Conservation (phyloP, 257 asterid genomes). For the Leonotis leonurus region DNA sequence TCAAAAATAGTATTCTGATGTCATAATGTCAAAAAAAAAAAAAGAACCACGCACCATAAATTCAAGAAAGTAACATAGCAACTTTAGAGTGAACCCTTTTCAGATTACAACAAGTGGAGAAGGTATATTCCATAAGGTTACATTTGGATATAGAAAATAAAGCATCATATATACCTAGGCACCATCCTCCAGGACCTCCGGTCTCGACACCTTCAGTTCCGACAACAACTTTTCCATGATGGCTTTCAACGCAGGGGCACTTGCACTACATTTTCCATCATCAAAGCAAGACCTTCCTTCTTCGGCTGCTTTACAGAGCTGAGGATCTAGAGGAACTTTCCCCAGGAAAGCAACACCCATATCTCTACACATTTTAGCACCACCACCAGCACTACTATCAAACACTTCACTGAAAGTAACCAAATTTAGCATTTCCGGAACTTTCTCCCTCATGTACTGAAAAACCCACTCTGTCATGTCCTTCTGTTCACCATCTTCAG, state of each 20-base stretch:
- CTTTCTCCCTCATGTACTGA: constrained; percentile 49
- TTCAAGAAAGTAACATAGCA: no score
- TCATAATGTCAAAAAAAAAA: no score
- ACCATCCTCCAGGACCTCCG: not conserved
- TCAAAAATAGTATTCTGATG: no score
- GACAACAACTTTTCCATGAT: constrained; percentile 52
- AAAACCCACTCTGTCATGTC: constrained; percentile 60
- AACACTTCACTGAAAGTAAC: constrained; percentile 64
- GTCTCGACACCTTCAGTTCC: constrained; percentile 29
- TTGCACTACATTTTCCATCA: constrained; percentile 41
- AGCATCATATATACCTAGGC: not conserved
- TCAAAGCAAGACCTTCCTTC: constrained; percentile 85
- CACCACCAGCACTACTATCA: constrained; percentile 84
- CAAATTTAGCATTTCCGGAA: constrained; percentile 54
- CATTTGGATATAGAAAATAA: not conserved
- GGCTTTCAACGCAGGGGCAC: constrained; percentile 59
- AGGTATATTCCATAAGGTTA: not conserved
- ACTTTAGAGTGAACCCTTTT: not conserved
- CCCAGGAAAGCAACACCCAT: constrained; percentile 86
- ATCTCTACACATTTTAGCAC: constrained; percentile 74
- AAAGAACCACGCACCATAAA: no score
- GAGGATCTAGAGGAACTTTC: constrained; percentile 83
- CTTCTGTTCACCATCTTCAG: constrained; percentile 43
- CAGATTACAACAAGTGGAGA: not conserved
- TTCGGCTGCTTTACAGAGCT: constrained; percentile 84